Evolutionary conservation across 2,329 filamentous ascomycete species (phyloP).

Genomic region (Fusarium clavum): DNA sequence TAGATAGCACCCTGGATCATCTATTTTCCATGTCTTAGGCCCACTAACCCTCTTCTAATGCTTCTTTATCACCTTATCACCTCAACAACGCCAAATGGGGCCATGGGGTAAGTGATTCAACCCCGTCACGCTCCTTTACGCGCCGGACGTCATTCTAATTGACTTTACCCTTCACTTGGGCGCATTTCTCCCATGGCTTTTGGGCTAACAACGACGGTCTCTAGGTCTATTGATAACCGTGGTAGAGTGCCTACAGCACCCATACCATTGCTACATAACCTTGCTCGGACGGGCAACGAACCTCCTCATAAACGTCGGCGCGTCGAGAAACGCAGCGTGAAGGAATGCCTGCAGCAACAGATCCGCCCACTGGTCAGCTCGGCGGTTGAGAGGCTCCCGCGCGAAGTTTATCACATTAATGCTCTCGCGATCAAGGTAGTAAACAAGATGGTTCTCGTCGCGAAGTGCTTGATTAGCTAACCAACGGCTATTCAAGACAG

Average conservation of each 20-base stretch:
- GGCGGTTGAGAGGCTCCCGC: conserved; percentile 43
- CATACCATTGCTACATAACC: conserved; percentile 13
- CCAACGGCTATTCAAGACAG: conserved; percentile 32
- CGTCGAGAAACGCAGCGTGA: conserved; percentile 40
- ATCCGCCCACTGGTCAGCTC: conserved; percentile 50
- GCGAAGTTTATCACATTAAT: conserved; percentile 39
- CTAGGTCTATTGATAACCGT: conserved; percentile 47
- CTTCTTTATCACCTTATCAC: conserved; percentile 19
- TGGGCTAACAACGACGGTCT: conserved; percentile 43
- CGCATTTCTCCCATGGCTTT: conserved; percentile 42
- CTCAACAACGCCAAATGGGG: conserved; percentile 21
- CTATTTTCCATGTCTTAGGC: conserved; percentile 15
- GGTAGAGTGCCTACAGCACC: conserved; percentile 32
- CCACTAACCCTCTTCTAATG: conserved; percentile 14
- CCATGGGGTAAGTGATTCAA: conserved; percentile 40
- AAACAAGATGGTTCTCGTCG: background rate
- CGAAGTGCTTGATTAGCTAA: conserved; percentile 12
- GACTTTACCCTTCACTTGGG: background rate
- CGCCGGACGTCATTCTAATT: conserved; percentile 10
- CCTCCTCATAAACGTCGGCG: conserved; percentile 50
- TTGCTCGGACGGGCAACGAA: conserved; percentile 32
- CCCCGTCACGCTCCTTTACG: conserved; percentile 7
- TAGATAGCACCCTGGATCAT: conserved; percentile 9
- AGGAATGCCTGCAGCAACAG: conserved; percentile 46
- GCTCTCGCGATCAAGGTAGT: conserved; percentile 50